Evolutionary conservation across 768 basidiomycete genomes (phyloP), one percentile per base, ranked within the genome.

Genomic region (Termitomyces bulborhizus): DNA sequence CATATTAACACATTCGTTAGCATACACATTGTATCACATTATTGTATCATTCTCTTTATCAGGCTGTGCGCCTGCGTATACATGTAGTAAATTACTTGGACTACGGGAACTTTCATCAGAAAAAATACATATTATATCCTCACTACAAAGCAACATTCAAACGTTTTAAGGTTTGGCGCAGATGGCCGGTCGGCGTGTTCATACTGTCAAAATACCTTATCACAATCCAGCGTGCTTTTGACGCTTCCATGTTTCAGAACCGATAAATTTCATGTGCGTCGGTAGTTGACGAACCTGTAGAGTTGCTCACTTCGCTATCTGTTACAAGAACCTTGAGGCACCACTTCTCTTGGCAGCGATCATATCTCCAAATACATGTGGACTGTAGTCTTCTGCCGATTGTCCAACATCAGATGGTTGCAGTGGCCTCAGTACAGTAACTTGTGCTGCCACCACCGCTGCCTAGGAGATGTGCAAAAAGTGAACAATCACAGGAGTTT

Each of bases 1-100:
- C 7, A 29, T 29, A 29, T 29, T 29, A 61, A 55, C 47, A 72
- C 68, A 54, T 51, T 72, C 64, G 63, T 68, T 72, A 57, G 57
- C 61, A 62, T 62, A 54, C 21, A 31, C 46, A 50, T 27, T 57
- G 53, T 60, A 60, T 44, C 18, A 43, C 48, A 24, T 48, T 29
- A 34, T 42, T 59, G 45, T 32, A 40, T 41, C 40, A 21, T 54
- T 26, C 32, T 47, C 29, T 26, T 36, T 36, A 26, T 31, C n/a
- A 29, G 40, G 40, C 18, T 41, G 21, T 24, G 21, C 32, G 46
- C 34, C 13, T 48, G 21, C 46, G 4, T 47, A 31, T 18, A 24
- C 13, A 16, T 7, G 36, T 46, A 46, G 44, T n/a, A 18, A 32
- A 32, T 32, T 13, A 34, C 9, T 18, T 47, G 13, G 13, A 24